Percentiles rank a stretch among this genome's conserved stretches.
Evolutionary conservation across 2,329 filamentous ascomycete genomes (phyloP).

Genomic region (Dactylellina parvicollis): DNA sequence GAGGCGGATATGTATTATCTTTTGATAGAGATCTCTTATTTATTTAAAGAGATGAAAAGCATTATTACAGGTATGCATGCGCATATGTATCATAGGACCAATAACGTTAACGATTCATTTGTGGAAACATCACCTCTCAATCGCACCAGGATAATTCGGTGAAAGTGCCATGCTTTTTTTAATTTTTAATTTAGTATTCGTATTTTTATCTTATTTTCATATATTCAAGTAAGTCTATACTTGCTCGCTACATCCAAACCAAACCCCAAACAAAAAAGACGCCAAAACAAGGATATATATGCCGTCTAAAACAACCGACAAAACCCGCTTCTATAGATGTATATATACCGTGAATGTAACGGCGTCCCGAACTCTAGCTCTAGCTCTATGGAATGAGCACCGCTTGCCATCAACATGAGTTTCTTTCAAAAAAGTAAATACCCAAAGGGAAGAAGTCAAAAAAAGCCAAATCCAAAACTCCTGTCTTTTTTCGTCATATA

Average conservation of each 20-base stretch:
- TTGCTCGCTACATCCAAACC: neutral
- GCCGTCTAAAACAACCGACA: conserved; percentile 22
- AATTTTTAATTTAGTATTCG: neutral
- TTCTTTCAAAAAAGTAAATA: neutral
- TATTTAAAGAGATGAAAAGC: no score
- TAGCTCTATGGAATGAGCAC: conserved; percentile 1
- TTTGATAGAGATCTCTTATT: no score
- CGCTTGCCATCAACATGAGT: neutral
- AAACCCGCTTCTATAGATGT: conserved; percentile 28
- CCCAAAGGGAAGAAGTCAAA: conserved; percentile 22
- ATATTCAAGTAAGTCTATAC: neutral
- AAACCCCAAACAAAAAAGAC: neutral
- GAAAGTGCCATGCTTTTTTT: no score
- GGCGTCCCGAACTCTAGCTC: no score
- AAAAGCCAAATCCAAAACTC: conserved; percentile 16
- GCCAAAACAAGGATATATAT: neutral
- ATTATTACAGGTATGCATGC: no score
- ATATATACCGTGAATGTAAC: conserved; percentile 15
- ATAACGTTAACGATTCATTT: no score
- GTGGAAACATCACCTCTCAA: no score
- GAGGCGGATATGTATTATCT: no score
- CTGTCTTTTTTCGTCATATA: conserved; percentile 30
- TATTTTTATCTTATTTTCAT: neutral
- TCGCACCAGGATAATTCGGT: no score
- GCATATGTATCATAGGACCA: no score